phyloP scores from a whole-genome alignment of 2,329 filamentous ascomycete species.

The Pyrenophora teres region DNA sequence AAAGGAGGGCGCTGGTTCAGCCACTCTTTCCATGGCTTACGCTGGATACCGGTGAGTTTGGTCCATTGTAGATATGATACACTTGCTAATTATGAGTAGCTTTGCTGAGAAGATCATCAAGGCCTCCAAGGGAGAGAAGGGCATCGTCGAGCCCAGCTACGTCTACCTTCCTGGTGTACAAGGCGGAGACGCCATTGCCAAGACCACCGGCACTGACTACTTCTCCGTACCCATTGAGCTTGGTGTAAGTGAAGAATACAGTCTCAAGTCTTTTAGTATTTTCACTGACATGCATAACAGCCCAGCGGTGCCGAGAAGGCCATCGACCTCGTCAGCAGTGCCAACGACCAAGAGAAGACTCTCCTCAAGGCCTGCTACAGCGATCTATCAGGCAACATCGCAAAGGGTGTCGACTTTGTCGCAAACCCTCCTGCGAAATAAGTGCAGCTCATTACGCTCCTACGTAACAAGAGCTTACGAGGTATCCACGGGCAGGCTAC shows the following conservation, averaged over 20 bases:
- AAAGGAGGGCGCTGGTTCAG: slow-evolving; percentile 88
- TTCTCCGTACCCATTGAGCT: slow-evolving; percentile 97
- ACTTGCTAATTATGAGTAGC: slow-evolving; percentile 41
- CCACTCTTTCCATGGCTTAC: slow-evolving; percentile 92
- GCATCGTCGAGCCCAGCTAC: slow-evolving; percentile 91
- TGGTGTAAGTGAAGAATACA: slow-evolving; percentile 69
- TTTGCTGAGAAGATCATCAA: slow-evolving; percentile 95
- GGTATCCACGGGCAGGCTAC: slow-evolving; percentile 25
- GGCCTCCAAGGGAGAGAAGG: slow-evolving; percentile 86
- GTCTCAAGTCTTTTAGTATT: not conserved
- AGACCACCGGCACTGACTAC: slow-evolving; percentile 83
- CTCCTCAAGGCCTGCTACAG: slow-evolving; percentile 76
- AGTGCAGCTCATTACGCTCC: slow-evolving; percentile 13
- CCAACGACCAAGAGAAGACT: slow-evolving; percentile 87
- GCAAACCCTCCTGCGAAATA: slow-evolving; percentile 70
- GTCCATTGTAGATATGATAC: not conserved
- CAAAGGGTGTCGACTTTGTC: slow-evolving; percentile 89
- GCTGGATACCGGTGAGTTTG: slow-evolving; percentile 71
- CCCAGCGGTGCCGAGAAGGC: slow-evolving; percentile 84
- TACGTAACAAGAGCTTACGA: slow-evolving; percentile 7
- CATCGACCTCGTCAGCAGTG: slow-evolving; percentile 74
- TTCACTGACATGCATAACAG: slow-evolving; percentile 53
- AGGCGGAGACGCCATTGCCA: slow-evolving; percentile 82
- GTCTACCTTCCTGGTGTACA: slow-evolving; percentile 91
- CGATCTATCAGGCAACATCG: slow-evolving; percentile 89